Percentiles rank a stretch among this genome's conserved stretches.
Evolutionary conservation across 768 basidiomycete genomes (phyloP).

Genomic region (Asterophora lycoperdoides): DNA sequence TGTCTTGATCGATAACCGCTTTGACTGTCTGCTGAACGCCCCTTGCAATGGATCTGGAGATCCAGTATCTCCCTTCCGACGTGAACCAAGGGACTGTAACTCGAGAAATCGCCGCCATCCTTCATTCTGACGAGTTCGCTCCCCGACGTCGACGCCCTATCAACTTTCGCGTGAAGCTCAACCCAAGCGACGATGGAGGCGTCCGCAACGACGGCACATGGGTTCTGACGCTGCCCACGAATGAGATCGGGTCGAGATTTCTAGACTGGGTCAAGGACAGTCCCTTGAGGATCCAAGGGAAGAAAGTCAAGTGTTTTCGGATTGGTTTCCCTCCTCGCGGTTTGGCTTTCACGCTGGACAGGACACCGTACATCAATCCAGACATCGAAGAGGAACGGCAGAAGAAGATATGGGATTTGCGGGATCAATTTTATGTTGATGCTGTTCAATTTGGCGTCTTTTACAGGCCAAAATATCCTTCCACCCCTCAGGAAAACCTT

Average conservation of each 20-base stretch:
- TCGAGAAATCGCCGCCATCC: constrained; percentile 46
- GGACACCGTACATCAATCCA: constrained; percentile 54
- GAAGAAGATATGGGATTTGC: constrained; percentile 38
- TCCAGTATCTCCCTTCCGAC: constrained; percentile 34
- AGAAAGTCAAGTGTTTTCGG: constrained; percentile 36
- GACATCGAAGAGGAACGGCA: constrained; percentile 47
- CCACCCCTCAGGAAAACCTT: constrained; percentile 24
- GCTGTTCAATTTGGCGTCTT: constrained; percentile 65
- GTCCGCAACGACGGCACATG: constrained; percentile 55
- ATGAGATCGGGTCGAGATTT: constrained; percentile 41
- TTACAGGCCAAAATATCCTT: constrained; percentile 36
- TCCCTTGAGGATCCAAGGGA: constrained; percentile 38
- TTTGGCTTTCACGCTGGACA: constrained; percentile 37
- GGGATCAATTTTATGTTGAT: constrained; percentile 50
- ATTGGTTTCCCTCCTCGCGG: constrained; percentile 9
- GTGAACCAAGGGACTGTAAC: constrained; percentile 55
- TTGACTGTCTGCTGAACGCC: too few relatives aligned
- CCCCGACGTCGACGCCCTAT: constrained; percentile 32
- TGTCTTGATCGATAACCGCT: constrained; percentile 11
- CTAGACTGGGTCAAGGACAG: constrained; percentile 37
- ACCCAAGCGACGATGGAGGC: constrained; percentile 41
- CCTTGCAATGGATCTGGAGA: constrained; percentile 33
- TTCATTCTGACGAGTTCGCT: constrained; percentile 54
- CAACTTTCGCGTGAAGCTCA: constrained; percentile 64
- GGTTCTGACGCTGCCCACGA: constrained; percentile 34